These are phyloP conservation scores for Raffaelea ambrosiae DNA, from an alignment of 2,329 filamentous ascomycete species.

Conservation along the genomic window DNA sequence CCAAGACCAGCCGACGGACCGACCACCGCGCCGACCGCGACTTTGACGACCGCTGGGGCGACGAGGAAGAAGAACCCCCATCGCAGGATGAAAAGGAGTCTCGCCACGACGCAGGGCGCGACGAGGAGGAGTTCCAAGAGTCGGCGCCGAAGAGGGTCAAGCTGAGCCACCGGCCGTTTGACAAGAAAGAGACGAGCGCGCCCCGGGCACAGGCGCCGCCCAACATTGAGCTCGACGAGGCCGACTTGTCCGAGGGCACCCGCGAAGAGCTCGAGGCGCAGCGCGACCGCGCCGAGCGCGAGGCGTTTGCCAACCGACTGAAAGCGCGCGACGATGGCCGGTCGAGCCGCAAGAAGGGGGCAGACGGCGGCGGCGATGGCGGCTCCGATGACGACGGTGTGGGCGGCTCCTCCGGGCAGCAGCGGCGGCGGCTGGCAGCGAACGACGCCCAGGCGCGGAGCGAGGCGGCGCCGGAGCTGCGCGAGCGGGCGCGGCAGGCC, in stretches of 20 bases:
- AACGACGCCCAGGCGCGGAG: slow-evolving; percentile 59
- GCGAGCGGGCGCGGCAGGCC: slow-evolving; percentile 78
- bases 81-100: slow-evolving; percentile 23
- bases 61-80: slow-evolving; percentile 59
- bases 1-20: slow-evolving; percentile 29
- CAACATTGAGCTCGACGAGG: slow-evolving; percentile 23
- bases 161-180: slow-evolving; percentile 37
- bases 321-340: slow-evolving; percentile 58
- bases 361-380: slow-evolving; percentile 46
- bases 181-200: slow-evolving; percentile 15
- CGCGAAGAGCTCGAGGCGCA: slow-evolving; percentile 49
- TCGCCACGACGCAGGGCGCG: slow-evolving; percentile 8
- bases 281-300: slow-evolving; percentile 64
- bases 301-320: slow-evolving; percentile 71
- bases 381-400: slow-evolving; percentile 14
- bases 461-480: slow-evolving; percentile 69
- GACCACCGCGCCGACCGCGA: slow-evolving; percentile 30
- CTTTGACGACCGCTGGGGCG: slow-evolving; percentile 74
- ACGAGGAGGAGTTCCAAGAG: slow-evolving; percentile 53
- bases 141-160: slow-evolving; percentile 65
- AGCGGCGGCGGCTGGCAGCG: slow-evolving; percentile 49
- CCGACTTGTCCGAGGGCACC: slow-evolving; percentile 52
- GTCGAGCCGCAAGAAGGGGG: slow-evolving; percentile 55
- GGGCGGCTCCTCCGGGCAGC: slow-evolving; percentile 35
- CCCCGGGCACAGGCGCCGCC: slow-evolving; percentile 4